Evolutionary conservation across 2,329 filamentous ascomycete species (phyloP), one percentile per base, ranked within the genome.

Genomic region (Hymenoscyphus scutula): DNA sequence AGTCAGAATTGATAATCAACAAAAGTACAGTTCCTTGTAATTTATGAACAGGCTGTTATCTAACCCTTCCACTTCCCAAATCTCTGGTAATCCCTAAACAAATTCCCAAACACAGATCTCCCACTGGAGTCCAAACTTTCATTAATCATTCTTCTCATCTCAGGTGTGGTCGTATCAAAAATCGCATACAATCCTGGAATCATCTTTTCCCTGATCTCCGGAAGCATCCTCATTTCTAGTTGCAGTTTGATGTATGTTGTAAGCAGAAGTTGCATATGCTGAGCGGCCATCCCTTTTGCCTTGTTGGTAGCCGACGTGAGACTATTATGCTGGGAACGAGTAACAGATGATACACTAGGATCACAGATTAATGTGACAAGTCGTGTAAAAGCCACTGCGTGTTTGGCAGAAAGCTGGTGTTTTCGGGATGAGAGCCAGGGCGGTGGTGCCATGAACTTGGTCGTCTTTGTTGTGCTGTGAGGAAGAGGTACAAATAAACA

Each of bases 221-320:
- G 77, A 10, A 80, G 73, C 60, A 88, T 79, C 32, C 78, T 77
- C 58, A 77, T 76, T 70, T 87, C 84, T 5, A 88, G 80, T 73
- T 87, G 85, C 66, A 87, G 75, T 74, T 82, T 83, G 66, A 88
- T 78, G 69, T 87, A 89, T 60, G 80, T 75, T 75, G 84, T 81
- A 53, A 89, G 72, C 5, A 88, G 75, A 32, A 84, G 74, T 67
- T 85, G 85, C 82, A 89, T 87, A 74, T 87, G 80, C 65, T 83
- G 79, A 4, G 84, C 84, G 0, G 84, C 84, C 6, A 82, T 83
- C 17, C 84, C 80, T 75, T 86, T 87, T 23, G 85, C 85, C 32
- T 79, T 81, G 66, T 86, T 84, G 1, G 81, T 84, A 1, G 84
- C 84, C 27, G 85, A 87, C 69, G 85, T 83, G 29, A 89, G 78